Evolutionary conservation across 208 protist genomes (phyloP), one percentile per base, ranked within the genome.

Genomic region (Leishmania amazonensis): DNA sequence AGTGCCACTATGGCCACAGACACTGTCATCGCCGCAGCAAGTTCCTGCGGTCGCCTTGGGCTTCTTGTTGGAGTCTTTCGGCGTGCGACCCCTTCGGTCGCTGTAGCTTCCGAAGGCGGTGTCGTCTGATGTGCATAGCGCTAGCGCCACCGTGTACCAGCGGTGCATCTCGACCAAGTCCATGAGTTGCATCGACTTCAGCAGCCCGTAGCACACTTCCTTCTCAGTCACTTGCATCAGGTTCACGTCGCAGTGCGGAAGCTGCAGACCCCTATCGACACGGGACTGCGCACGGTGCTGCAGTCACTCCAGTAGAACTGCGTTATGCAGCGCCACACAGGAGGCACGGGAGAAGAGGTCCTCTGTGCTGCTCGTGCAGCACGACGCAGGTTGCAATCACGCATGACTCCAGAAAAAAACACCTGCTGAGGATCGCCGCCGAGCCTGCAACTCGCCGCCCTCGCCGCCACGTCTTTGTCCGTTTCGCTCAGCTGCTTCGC

Each of bases 91-190:
- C 60, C 1, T 31, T 49, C 60, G 17, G 42, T 1, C 31, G 60
- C 11, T 35, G 35, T 49, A 15, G 38, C 38, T 49, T 28, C 28
- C 47, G 31, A 13, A 38, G 62, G 19, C 24, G 15, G 49, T 45
- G 49, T 62, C 72, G 11, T 38, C 54, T 21, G 78, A 62, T 24
- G 73, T 72, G 78, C 72, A 83, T 11, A 96, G 77, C n/a, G 90
- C 79, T 4, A 94, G 77, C 19, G 90, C 87, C 60, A 91, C 85
- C 38, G 93, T 80, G 78, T 94, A 96, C 90, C 90, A 96, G 17
- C 88, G 88, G 57, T 89, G 89, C 51, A 93, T 76, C 67, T 82
- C 72, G 4, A 82, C 78, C 83, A 85, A 88, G 76, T 91, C 83
- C n/a, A 91, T 51, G 49, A 89, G 70, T 62, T 87, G 75, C 86